Base-by-base conservation (phyloP, 2,329 filamentous ascomycete species). In the Lachnum nothofagi region DNA sequence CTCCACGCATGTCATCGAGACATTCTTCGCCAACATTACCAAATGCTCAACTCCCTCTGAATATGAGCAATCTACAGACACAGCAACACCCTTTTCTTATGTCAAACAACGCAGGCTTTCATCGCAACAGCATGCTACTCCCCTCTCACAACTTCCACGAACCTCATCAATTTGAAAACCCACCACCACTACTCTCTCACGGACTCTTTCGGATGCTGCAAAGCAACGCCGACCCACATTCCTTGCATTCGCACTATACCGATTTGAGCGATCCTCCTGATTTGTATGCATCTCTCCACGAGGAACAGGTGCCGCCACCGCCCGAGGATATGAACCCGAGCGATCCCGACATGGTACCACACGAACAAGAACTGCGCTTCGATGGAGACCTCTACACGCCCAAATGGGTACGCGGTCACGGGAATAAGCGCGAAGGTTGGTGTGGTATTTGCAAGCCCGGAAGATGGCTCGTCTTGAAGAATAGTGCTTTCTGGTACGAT, bases 401-500 rank as follows among this genome's bases (percentile, higher is more conserved):
- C 1, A 78, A 76, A 58, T 94, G 87, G 86, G 85, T 93, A 17
- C 83, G 88, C 29, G 88, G 88, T 19, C 86, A 91, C 54, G 88
- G 88, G 22, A 90, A 90, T 69, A 90, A 91, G 72, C 83, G 88
- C 35, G 88, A 91, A 67, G 88, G 88, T 3, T 95, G 88, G 88
- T 94, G 88, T 61, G 87, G 88, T 19, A 86, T 91, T 59, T 94
- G 88, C 73, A 91, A 90, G 66, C 85, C 87, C 2, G 87, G 87
- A 2, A 77, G 87, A 42, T 94, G 89, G 89, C 78, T 91, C 46
- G 87, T 91, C 14, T 73, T 95, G 51, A 94, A 93, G 72, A 93
- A 94, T 70, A 91, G 86, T 47, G 88, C 88, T 5, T 95, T 88
- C 67, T 94, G 89, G 88, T 94, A 94, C 67, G 88, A 94, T 72